Percentiles rank a stretch among this genome's conserved stretches.
Evolutionary conservation across 179 eudicot species (phyloP).

Genomic region (Gypsophila paniculata): DNA sequence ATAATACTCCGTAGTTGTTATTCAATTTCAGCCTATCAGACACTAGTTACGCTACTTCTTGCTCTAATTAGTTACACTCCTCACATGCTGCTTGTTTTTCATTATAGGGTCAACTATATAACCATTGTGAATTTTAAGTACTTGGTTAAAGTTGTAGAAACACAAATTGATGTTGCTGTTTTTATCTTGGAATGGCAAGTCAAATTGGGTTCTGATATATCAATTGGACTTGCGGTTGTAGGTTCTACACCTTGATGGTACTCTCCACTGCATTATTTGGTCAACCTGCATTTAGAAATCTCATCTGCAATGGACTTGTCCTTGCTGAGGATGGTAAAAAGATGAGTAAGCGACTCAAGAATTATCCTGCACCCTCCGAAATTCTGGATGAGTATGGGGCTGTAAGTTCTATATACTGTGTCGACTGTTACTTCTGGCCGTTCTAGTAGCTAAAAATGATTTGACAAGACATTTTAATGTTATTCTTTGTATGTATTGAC

Average conservation of each 20-base stretch:
- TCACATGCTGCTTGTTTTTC: not conserved
- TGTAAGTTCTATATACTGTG: conserved; percentile 44
- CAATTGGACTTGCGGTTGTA: conserved; percentile 19
- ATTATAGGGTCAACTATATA: not conserved
- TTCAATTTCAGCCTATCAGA: not conserved
- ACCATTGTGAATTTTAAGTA: not conserved
- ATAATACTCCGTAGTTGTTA: not conserved
- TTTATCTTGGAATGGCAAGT: not conserved
- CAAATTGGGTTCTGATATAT: not conserved
- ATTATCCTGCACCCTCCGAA: conserved; percentile 82
- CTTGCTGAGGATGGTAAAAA: conserved; percentile 98
- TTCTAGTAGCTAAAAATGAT: not conserved
- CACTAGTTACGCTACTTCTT: not conserved
- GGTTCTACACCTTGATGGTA: conserved; percentile 98
- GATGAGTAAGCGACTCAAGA: conserved; percentile 92
- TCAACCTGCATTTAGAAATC: conserved; percentile 89
- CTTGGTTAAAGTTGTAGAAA: not conserved
- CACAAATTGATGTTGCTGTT: not conserved
- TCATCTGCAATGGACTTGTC: conserved; percentile 96
- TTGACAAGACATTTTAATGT: not conserved
- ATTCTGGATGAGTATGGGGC: conserved; percentile 87
- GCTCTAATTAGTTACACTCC: not conserved
- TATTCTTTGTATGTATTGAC: not conserved
- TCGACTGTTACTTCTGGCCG: too few relatives aligned
- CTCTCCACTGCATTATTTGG: conserved; percentile 91